Base-by-base conservation (phyloP, 345 rosid species). In the Gossypium sturtianum region DNA sequence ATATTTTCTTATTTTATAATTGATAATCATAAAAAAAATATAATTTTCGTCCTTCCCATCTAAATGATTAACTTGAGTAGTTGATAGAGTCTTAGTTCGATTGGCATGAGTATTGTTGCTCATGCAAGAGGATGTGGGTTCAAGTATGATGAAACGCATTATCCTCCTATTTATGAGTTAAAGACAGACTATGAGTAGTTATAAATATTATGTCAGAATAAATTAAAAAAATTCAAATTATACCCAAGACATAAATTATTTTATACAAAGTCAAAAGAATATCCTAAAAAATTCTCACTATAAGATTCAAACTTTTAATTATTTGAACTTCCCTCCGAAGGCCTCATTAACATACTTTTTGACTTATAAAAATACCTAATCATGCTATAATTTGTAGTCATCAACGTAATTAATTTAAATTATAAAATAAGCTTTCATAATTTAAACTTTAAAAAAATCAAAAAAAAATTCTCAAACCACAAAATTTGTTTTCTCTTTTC, bases 141-240 rank as follows among this genome's bases (percentile, higher is more conserved):
- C 1, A 29, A 29, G 38, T 29, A 1, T 0, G 6, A 29, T 29
- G 0, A 29, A 29, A 0, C 6, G 6, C 5, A 29, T 29, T 29
- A 29, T 29, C 34, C 1, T 29, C 4, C 0, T 4, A 29, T 29
- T 29, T 4, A 29, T 29, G 1, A 29, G 38, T 0, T 0, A 0
- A 0, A 27, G 0, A 27, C 0, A 3, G 0, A 3, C 2, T 3
- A 27, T 3, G 0, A 27, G 4, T 27, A 27, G 0, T 27, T 0
- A 0, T 27, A 27, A 0, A 27, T 0, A 27, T 27, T 27, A 27
- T 27, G 0, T 27, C 29, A 27, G 4, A 27, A 27, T 0, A 29
- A 29, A 29, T 29, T 2, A 2, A 17, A 53, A 0, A n/a, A 27
- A n/a, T 19, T 54, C 9, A 56, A 56, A 56, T 56, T 56, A 12